Evolutionary conservation across 768 basidiomycete genomes (phyloP).

Genomic region (Macrolepiota fuliginosa): DNA sequence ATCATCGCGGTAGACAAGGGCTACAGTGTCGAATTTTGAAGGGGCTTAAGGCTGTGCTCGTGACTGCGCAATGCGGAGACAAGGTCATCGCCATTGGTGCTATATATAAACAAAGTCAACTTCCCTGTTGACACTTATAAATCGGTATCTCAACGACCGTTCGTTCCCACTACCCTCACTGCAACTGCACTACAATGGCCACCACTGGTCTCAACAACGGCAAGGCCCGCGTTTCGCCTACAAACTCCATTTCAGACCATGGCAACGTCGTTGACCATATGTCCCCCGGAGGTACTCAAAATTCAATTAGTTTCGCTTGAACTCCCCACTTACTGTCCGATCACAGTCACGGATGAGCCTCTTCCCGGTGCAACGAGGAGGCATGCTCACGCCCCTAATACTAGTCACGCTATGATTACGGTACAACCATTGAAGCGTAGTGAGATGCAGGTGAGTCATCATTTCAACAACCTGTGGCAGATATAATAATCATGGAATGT

Average conservation of each 20-base stretch:
- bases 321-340: constrained; percentile 16
- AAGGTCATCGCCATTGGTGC: not conserved
- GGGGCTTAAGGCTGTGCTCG: constrained; percentile 3
- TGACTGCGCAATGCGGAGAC: constrained; percentile 4
- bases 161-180: not conserved
- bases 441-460: constrained; percentile 76
- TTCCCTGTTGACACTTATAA: not conserved
- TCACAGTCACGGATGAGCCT: constrained; percentile 63
- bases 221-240: constrained; percentile 51
- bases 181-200: constrained; percentile 7
- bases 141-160: not conserved
- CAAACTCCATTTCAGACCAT: constrained; percentile 35
- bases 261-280: constrained; percentile 75
- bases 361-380: constrained; percentile 32
- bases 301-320: constrained; percentile 6
- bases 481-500: constrained; percentile 1
- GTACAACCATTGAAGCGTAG: constrained; percentile 84
- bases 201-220: constrained; percentile 34
- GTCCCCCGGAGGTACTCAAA: constrained; percentile 56
- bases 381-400: constrained; percentile 16
- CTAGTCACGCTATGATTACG: constrained; percentile 50
- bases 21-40: too few relatives aligned
- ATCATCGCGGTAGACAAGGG: not conserved
- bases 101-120: not conserved
- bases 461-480: not conserved